A percentile compares a stretch with the other conserved stretches of the same genome.
Evolutionary conservation across 306 rosid genomes (phyloP).

Genomic region (Quercus bicolor): DNA sequence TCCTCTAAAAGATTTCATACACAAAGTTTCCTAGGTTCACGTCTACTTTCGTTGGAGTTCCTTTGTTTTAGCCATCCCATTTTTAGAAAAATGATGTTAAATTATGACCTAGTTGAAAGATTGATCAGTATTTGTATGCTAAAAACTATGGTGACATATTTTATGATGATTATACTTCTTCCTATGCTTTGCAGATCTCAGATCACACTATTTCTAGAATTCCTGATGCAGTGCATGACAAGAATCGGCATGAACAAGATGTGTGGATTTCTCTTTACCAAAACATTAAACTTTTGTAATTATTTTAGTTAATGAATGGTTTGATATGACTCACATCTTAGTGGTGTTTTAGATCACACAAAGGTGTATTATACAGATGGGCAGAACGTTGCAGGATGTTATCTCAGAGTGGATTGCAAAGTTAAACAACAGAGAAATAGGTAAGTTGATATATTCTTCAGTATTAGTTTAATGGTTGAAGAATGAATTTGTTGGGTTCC

Average conservation of each 20-base stretch:
- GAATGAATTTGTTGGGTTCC: constrained; percentile 3
- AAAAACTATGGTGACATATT: not conserved
- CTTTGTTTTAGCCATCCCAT: not conserved
- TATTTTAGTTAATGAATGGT: constrained; percentile 5
- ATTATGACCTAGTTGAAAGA: not conserved
- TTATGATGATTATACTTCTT: not conserved
- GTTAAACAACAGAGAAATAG: constrained; percentile 67
- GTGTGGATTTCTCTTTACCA: constrained; percentile 30
- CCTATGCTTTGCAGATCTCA: constrained; percentile 53
- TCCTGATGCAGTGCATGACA: constrained; percentile 67
- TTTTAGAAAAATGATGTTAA: not conserved
- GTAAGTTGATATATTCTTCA: constrained; percentile 22
- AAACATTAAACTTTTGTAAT: not conserved
- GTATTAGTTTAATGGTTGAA: constrained; percentile 4
- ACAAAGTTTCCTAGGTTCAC: not conserved
- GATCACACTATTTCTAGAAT: constrained; percentile 53
- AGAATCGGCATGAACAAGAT: constrained; percentile 71
- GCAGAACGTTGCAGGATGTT: constrained; percentile 77
- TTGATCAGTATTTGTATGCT: not conserved
- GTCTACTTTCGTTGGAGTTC: not conserved
- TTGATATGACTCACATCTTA: constrained; percentile 5
- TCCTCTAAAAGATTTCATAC: not conserved
- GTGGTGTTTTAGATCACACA: constrained; percentile 58
- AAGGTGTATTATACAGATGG: constrained; percentile 73
- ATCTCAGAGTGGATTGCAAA: constrained; percentile 65